Percentiles rank a stretch among this genome's conserved stretches.
Conservation (phyloP, 176 grass and related monocot species). For the Triticum turgidum region DNA sequence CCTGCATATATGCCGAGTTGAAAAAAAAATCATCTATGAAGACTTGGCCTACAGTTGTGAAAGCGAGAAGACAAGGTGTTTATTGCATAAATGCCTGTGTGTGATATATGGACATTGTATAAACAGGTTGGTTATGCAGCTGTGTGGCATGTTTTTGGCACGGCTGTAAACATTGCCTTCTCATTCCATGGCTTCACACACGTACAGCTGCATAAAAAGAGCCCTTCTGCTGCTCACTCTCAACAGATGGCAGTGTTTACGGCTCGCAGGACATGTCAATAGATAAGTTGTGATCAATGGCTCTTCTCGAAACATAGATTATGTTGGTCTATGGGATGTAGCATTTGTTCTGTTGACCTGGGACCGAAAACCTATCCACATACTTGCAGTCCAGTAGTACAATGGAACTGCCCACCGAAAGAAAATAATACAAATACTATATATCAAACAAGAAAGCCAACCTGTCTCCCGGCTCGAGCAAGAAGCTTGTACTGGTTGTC, state of each 20-base stretch:
- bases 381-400: not conserved
- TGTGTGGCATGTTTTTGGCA: not conserved
- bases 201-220: not conserved
- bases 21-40: not conserved
- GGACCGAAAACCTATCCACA: not conserved
- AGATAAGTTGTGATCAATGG: not conserved
- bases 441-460: constrained; percentile 31
- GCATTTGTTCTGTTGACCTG: constrained; percentile 1
- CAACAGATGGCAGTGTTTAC: not conserved
- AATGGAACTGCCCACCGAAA: not conserved
- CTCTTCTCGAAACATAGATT: not conserved
- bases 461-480: constrained; percentile 97
- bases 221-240: not conserved
- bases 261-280: not conserved
- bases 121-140: not conserved
- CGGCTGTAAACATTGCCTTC: not conserved
- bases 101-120: not conserved
- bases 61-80: not conserved
- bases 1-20: constrained; percentile 36
- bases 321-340: not conserved
- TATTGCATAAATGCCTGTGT: not conserved
- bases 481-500: constrained; percentile 92
- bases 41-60: not conserved
- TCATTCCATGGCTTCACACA: not conserved
- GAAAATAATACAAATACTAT: not conserved